A percentile compares a stretch with the other conserved stretches of the same genome.
These are phyloP conservation scores for Bjerkandera adusta DNA, from an alignment of 1,284 basidiomycete genomes.

Conservation along the genomic window DNA sequence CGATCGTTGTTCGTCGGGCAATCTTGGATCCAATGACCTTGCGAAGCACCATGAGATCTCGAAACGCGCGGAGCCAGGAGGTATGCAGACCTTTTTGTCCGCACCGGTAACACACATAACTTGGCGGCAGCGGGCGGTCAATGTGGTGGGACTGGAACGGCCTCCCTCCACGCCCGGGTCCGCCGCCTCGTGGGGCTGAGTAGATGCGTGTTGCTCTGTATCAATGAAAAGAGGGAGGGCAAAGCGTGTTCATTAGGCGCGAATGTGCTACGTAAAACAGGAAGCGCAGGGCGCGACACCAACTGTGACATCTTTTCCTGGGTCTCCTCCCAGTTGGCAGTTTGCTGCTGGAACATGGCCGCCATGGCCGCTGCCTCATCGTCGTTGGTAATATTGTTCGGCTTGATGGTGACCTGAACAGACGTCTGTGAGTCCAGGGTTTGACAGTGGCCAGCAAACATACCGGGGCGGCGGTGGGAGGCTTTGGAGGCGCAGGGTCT, in stretches of 20 bases:
- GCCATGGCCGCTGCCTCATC: slow-evolving; percentile 90
- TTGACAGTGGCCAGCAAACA: slow-evolving; percentile 20
- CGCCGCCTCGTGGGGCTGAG: slow-evolving; percentile 59
- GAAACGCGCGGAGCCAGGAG: slow-evolving; percentile 5
- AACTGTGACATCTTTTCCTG: slow-evolving; percentile 97
- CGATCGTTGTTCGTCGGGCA: slow-evolving; percentile 98
- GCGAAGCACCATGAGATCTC: slow-evolving; percentile 7
- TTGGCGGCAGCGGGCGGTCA: slow-evolving; percentile 79
- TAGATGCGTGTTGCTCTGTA: slow-evolving; percentile 70
- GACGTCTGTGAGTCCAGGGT: slow-evolving; percentile 8
- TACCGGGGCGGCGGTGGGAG: slow-evolving; percentile 23
- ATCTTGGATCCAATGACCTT: slow-evolving; percentile 99
- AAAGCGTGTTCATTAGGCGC: slow-evolving; percentile 59
- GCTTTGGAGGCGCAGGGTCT: slow-evolving; percentile 32
- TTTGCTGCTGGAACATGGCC: slow-evolving; percentile 92
- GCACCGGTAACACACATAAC: slow-evolving; percentile 99
- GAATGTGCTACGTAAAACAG: slow-evolving; percentile 58
- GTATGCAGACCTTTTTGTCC: slow-evolving; percentile 85
- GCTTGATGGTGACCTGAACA: slow-evolving; percentile 32
- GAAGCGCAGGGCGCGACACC: slow-evolving; percentile 60
- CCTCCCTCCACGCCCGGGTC: slow-evolving; percentile 62
- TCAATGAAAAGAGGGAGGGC: slow-evolving; percentile 29
- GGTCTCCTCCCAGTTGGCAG: slow-evolving; percentile 92
- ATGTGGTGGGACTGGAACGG: slow-evolving; percentile 46
- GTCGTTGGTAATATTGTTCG: slow-evolving; percentile 47